These are phyloP conservation scores for Botrytis squamosa DNA, from an alignment of 2,329 filamentous ascomycete species.

Conservation along the genomic window DNA sequence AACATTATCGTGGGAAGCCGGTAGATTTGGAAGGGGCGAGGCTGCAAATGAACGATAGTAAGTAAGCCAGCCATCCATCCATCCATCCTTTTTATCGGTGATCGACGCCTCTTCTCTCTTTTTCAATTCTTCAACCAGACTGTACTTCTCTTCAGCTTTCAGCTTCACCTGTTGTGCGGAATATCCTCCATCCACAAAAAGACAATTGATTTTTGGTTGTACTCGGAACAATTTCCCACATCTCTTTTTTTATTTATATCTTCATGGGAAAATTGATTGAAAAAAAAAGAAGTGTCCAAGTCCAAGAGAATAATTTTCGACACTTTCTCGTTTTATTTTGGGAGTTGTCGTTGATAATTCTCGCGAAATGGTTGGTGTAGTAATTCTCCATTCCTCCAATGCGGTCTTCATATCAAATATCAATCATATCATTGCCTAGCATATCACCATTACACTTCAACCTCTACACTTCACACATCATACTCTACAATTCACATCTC, in stretches of 20 bases:
- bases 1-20: constrained; percentile 11
- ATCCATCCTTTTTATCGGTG: neutral
- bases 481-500: neutral
- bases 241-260: neutral
- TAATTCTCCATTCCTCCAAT: constrained; percentile 19
- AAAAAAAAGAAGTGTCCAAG: neutral
- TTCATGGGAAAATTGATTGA: neutral
- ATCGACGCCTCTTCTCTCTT: neutral
- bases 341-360: constrained; percentile 2
- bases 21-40: constrained; percentile 3
- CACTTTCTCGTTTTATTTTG: neutral
- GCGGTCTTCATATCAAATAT: neutral
- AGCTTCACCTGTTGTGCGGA: neutral
- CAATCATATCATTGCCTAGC: neutral
- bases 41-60: constrained; percentile 37
- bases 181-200: neutral
- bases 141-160: neutral
- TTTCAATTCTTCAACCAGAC: constrained; percentile 1
- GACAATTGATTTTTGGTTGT: neutral
- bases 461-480: neutral
- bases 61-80: constrained; percentile 20
- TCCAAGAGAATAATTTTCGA: constrained; percentile 1
- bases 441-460: neutral
- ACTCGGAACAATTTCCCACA: neutral
- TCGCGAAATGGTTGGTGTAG: constrained; percentile 20